Conservation (phyloP, 257 asterid species). For the Scutellaria barbata region DNA sequence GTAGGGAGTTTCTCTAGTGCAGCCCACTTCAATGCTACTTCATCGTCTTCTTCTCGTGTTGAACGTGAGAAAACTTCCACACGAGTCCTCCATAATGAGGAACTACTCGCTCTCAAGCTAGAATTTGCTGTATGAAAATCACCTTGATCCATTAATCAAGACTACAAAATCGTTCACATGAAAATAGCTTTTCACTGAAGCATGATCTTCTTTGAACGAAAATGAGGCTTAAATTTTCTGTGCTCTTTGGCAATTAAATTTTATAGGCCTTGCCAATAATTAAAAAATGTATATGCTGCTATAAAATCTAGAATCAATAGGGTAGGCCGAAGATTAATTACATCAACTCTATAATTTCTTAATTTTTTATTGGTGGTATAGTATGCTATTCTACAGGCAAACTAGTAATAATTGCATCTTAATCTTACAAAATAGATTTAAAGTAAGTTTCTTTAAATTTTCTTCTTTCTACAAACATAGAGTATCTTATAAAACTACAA, state of each 20-base stretch:
- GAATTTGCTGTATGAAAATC: constrained; percentile 24
- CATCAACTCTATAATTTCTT: neutral
- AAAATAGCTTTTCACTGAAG: neutral
- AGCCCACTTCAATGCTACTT: constrained; percentile 48
- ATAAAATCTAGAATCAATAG: constrained; percentile 19
- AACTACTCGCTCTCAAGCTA: constrained; percentile 37
- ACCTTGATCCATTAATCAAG: constrained; percentile 31
- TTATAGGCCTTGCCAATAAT: neutral
- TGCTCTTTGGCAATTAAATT: neutral
- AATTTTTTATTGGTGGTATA: too few species aligned
- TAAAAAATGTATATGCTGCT: neutral
- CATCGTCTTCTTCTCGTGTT: constrained; percentile 36
- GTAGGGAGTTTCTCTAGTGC: constrained; percentile 47
- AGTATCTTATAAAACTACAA: too few species aligned
- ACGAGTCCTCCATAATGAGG: constrained; percentile 31
- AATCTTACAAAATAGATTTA: too few species aligned
- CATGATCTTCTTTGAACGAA: neutral
- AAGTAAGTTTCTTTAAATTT: too few species aligned
- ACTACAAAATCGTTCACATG: neutral
- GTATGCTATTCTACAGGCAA: neutral
- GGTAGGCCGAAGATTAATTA: constrained; percentile 14
- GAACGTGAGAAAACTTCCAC: constrained; percentile 31
- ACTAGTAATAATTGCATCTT: constrained; percentile 3
- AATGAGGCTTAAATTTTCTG: neutral
- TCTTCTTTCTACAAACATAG: too few species aligned